Evolutionary conservation across 108 stramenopile genomes (phyloP).

Genomic region (Poteriospumella lacustris): DNA sequence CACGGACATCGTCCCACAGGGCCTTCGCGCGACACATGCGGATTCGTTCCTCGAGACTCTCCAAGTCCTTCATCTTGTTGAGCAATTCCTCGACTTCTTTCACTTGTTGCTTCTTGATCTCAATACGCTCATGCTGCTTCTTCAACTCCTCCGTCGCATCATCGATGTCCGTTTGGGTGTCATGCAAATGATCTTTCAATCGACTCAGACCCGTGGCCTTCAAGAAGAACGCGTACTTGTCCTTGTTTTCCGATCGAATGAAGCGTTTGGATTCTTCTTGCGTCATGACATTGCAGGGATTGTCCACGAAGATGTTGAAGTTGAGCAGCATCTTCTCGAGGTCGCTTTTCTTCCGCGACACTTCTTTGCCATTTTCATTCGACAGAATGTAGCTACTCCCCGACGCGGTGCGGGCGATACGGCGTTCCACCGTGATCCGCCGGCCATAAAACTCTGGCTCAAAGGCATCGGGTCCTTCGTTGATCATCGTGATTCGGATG

Average conservation of each 20-base stretch:
- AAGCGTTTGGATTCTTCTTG: conserved; percentile 97
- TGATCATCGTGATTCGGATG: conserved; percentile 75
- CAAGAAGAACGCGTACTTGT: conserved; percentile 89
- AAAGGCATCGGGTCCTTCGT: conserved; percentile 75
- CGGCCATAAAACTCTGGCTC: conserved; percentile 78
- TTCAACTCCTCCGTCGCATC: not conserved
- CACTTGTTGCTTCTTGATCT: conserved; percentile 24
- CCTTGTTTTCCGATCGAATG: conserved; percentile 75
- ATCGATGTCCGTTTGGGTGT: not conserved
- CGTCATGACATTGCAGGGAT: conserved; percentile 90
- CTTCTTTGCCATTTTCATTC: conserved; percentile 41
- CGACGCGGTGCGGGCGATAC: conserved; percentile 61
- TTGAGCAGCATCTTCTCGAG: conserved; percentile 68
- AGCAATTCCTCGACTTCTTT: conserved; percentile 27
- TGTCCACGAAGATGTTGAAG: conserved; percentile 81
- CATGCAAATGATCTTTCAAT: conserved; percentile 42
- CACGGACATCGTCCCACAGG: not conserved
- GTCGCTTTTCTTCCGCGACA: conserved; percentile 60
- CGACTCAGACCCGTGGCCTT: conserved; percentile 87
- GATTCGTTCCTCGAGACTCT: not conserved
- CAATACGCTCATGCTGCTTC: not conserved
- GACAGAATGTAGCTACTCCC: conserved; percentile 69
- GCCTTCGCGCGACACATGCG: not conserved
- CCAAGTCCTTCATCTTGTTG: not conserved
- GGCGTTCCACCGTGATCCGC: conserved; percentile 77